phyloP scores from a whole-genome alignment of 108 stramenopile genomes.

The Fistulifera pelliculosa region DNA sequence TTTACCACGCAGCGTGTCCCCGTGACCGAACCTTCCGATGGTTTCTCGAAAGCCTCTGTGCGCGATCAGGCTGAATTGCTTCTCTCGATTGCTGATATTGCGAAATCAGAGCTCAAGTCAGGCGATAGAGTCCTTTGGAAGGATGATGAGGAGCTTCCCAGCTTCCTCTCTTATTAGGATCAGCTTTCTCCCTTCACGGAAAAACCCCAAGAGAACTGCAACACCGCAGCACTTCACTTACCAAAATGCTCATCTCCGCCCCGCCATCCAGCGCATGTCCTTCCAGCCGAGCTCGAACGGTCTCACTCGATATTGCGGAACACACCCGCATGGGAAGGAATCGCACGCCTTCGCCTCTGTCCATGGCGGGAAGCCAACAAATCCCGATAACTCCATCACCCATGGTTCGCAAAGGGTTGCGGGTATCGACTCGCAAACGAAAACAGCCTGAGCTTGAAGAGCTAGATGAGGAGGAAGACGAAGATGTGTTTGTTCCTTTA shows the following conservation, averaged over 20 bases:
- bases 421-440: not conserved
- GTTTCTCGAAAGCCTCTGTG: constrained; percentile 8
- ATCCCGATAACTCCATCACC: not conserved
- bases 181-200: not conserved
- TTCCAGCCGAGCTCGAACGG: not conserved
- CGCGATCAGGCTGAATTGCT: constrained; percentile 3
- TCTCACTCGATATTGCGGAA: not conserved
- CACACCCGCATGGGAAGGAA: not conserved
- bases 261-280: not conserved
- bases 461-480: too few species aligned
- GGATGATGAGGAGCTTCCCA: constrained; percentile 2
- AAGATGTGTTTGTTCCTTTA: not conserved
- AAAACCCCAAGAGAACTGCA: too few species aligned
- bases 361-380: not conserved
- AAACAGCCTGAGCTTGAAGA: not conserved
- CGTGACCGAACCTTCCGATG: not conserved
- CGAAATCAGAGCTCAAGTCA: not conserved
- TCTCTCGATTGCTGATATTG: constrained; percentile 12
- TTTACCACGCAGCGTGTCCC: too few species aligned
- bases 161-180: not conserved
- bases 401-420: constrained; percentile 1
- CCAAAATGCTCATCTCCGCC: not conserved
- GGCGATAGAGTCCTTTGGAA: not conserved
- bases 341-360: not conserved
- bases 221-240: not conserved